These are phyloP conservation scores for Leccinum subgranulosum DNA, from an alignment of 768 basidiomycete species.

Conservation along the genomic window DNA sequence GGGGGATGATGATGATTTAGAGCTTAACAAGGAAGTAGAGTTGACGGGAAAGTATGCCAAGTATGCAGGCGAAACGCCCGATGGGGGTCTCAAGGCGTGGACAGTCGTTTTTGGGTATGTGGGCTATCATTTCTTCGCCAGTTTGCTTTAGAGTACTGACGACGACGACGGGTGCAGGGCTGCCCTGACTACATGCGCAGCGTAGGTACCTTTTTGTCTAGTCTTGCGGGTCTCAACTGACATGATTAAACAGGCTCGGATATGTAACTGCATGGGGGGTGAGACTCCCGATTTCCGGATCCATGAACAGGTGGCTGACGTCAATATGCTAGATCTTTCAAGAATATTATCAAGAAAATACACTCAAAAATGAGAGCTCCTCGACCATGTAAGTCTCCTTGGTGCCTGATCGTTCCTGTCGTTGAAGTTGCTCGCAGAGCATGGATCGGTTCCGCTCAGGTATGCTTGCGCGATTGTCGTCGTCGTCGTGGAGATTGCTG, in stretches of 20 bases:
- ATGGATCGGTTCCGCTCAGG: conserved; percentile 81
- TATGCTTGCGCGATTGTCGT: conserved; percentile 14
- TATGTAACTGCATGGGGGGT: neutral
- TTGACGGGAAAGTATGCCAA: conserved; percentile 14
- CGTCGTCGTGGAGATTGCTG: neutral
- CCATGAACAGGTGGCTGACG: neutral
- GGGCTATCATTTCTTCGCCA: neutral
- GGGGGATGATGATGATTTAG: conserved; percentile 2
- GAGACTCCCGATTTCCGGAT: neutral
- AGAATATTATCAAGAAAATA: conserved; percentile 58
- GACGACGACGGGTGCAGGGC: conserved; percentile 7
- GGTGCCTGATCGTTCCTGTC: neutral
- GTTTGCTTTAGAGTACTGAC: neutral
- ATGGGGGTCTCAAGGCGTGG: conserved; percentile 32
- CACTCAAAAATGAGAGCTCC: conserved; percentile 44
- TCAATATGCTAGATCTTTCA: conserved; percentile 56
- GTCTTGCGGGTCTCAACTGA: neutral
- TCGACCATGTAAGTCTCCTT: conserved; percentile 57
- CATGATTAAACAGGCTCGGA: neutral
- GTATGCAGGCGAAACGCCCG: conserved; percentile 23
- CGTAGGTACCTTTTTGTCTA: conserved; percentile 27
- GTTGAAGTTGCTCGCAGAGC: conserved; percentile 42
- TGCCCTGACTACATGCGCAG: conserved; percentile 34
- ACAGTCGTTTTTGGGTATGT: conserved; percentile 29
- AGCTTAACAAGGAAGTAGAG: neutral